Base-by-base conservation (phyloP, 495 filamentous ascomycete species). In the Corynascus novoguineensis region DNA sequence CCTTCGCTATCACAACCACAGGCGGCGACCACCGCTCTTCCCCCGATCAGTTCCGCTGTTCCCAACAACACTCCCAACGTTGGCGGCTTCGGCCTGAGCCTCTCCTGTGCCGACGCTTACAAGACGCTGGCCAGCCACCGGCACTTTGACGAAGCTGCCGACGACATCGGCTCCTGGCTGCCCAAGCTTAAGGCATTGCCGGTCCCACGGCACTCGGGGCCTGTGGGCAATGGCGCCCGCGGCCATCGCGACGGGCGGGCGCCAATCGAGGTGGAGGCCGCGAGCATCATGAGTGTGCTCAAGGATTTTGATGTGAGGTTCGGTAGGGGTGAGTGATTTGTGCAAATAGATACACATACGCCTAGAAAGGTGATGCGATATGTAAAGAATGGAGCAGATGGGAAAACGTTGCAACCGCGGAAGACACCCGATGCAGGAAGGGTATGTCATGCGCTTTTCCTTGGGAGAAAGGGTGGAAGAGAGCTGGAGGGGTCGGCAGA, bases 301-400 rank as follows among this genome's bases (percentile, higher is more conserved):
- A 88, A 86, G 60, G 84, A 85, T 55, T 90, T 95, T 65, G 90
- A 95, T 65, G 79, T 88, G 35, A 69, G 89, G 37, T 95, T 95
- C 69, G 85, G 83, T 7, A 66, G 64, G 51, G 69, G 69, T 9
- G 57, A 65, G 45, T 69, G 50, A 60, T 17, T 10, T n/a, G n/a
- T n/a, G 25, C 45, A 50, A 4, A 6, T 17, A 10, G 12, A n/a
- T 27, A n/a, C n/a, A n/a, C n/a, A n/a, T n/a, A n/a, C n/a, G n/a
- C n/a, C n/a, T n/a, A n/a, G n/a, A n/a, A n/a, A n/a, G n/a, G n/a
- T n/a, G n/a, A n/a, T n/a, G n/a, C n/a, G n/a, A n/a, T n/a, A n/a
- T n/a, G n/a, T n/a, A n/a, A n/a, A n/a, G n/a, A n/a, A n/a, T n/a
- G n/a, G n/a, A n/a, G n/a, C n/a, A n/a, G n/a, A n/a, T n/a, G 31